A percentile compares a stretch with the other conserved stretches of the same genome.
Evolutionary conservation across 2,329 filamentous ascomycete species (phyloP).

Genomic region (Epichloe gansuensis): DNA sequence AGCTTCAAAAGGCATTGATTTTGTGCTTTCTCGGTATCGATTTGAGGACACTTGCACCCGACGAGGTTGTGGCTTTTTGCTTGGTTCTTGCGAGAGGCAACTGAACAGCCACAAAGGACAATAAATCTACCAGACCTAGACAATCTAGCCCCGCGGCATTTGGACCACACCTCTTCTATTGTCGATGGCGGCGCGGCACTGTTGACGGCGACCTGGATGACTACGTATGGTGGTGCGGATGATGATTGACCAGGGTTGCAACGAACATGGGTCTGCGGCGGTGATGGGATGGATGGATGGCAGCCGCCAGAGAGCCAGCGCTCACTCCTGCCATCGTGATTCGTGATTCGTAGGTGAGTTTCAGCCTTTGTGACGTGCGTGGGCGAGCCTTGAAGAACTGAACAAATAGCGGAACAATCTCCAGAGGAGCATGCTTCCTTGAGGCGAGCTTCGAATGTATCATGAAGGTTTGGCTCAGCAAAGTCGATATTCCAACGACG

Average conservation of each 20-base stretch:
- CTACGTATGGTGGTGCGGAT: conserved; percentile 4
- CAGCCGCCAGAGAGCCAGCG: background rate
- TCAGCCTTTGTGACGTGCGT: background rate
- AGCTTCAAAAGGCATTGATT: background rate
- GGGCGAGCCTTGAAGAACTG: background rate
- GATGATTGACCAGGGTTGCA: conserved; percentile 7
- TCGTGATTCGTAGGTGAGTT: background rate
- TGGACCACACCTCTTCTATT: conserved; percentile 4
- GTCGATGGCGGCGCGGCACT: conserved; percentile 6
- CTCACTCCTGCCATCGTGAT: background rate
- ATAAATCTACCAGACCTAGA: background rate
- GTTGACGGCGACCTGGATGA: conserved; percentile 1
- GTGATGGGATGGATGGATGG: background rate
- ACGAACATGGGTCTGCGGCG: conserved; percentile 4
- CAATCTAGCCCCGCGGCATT: background rate
- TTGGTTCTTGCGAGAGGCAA: background rate
- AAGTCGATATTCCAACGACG: background rate
- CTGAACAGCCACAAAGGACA: background rate
- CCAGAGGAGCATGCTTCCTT: too few relatives aligned
- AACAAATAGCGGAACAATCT: background rate
- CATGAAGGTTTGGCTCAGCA: background rate
- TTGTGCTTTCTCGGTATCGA: background rate
- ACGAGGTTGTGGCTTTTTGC: background rate
- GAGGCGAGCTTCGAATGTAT: background rate
- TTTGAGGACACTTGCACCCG: background rate